A percentile compares a stretch with the other conserved stretches of the same genome.
Evolutionary conservation across 257 asterid species (phyloP).

Genomic region (Nicotiana otophora): DNA sequence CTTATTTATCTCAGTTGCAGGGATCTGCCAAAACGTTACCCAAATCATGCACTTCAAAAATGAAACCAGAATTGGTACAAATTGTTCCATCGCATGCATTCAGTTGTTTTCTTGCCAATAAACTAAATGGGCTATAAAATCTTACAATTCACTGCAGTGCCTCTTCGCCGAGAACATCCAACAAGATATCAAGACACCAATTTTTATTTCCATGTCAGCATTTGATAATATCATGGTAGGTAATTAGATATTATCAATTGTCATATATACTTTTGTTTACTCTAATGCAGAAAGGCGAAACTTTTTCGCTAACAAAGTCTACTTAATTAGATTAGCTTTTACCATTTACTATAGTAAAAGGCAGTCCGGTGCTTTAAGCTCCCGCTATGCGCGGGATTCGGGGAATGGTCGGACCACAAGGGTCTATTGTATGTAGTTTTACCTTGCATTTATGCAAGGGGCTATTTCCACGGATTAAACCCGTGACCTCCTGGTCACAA

Average conservation of each 20-base stretch:
- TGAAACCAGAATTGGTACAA: background rate
- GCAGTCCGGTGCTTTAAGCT: no score
- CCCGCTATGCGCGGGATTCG: no score
- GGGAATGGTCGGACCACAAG: no score
- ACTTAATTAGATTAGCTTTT: background rate
- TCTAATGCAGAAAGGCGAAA: background rate
- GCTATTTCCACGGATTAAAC: no score
- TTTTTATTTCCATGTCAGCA: slow-evolving; percentile 5
- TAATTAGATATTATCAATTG: background rate
- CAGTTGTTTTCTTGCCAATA: background rate
- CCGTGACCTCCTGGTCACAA: no score
- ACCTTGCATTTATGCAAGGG: no score
- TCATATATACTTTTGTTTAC: background rate
- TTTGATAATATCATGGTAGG: slow-evolving; percentile 1
- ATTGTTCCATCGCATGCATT: background rate
- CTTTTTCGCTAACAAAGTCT: background rate
- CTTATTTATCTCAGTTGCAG: background rate
- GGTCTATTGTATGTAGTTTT: no score
- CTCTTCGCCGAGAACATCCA: background rate
- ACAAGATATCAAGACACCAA: background rate
- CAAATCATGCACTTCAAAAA: background rate
- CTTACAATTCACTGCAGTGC: background rate
- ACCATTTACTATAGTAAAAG: no score
- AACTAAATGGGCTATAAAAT: background rate
- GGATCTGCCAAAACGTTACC: background rate